Base-by-base conservation (phyloP, 345 rosid genomes). In the Mangifera indica region DNA sequence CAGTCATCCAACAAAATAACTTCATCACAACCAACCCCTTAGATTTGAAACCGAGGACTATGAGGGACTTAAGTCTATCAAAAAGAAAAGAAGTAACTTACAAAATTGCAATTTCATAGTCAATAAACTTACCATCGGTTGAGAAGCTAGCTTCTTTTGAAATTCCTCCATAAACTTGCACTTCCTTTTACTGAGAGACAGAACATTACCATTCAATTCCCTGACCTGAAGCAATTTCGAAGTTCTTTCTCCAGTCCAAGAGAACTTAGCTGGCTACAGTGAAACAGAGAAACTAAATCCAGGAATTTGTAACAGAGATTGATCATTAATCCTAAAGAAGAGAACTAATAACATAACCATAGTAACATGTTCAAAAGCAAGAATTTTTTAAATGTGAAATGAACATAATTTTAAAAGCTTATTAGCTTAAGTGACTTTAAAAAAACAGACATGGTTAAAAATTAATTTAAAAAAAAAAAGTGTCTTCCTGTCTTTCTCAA, bases 101-200 rank as follows among this genome's bases (percentile, higher is more conserved):
- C 2, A 25, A 37, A 64, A 34, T 49, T 6, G 22, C 21, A 66
- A 52, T 29, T 32, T 34, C 45, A 53, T 20, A 3, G 26, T 29
- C 48, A 29, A 71, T 58, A 46, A 74, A 32, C 77, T 70, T 84
- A 92, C 97, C 89, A 69, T 65, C 64, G 92, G 93, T 65, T 74
- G 84, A n/a, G 97, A 83, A 24, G 84, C 93, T 68, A 78, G 86
- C 72, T 76, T 77, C 78, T 89, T 89, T 37, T 77, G 82, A 57
- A 86, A 74, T 85, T 94, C 97, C 72, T 89, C 87, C 77, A 74
- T 67, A 78, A 92, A 90, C 74, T 78, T 84, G 72, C 72, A 74
- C 75, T 76, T 83, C 70, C 84, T 76, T 69, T 78, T 81, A 61
- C 54, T 55, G 51, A 73, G 61, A 70, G 76, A 42, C 62, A 87